Evolutionary conservation across 768 basidiomycete genomes (phyloP), one percentile per base, ranked within the genome.

Genomic region (Lactarius hatsudake): DNA sequence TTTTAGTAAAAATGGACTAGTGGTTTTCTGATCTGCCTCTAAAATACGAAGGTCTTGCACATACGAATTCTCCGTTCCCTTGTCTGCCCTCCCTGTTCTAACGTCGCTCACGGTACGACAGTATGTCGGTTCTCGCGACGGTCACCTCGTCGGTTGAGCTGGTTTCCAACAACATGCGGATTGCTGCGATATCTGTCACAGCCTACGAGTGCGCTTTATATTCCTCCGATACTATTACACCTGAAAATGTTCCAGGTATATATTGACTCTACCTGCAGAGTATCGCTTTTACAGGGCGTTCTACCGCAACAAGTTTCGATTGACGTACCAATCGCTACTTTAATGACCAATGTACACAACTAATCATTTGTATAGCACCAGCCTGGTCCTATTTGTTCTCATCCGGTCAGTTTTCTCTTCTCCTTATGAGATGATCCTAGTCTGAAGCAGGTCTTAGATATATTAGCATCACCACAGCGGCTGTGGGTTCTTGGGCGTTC

Each of bases 401-500:
- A 53, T 61, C 59, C 51, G 62, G 67, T 65, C 17, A 36, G 57
- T 34, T 13, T 10, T 36, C 5, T 1, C 20, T 34, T 26, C 8
- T 69, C 48, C 20, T 34, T 42, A 12, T 26, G 51, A 53, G 26
- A 12, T 13, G 20, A 17, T 34, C 53, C 18, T 30, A 42, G 40
- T 53, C 32, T 45, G 34, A 55, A 40, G 18, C 17, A 15, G n/a
- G 34, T 28, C 54, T 20, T 69, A 83, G 83, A 53, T 74, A 77
- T 63, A 73, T 76, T 43, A 85, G 83, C 72, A 76, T 86, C 34
- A 18, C 77, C 6, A 79, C 79, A 54, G 77, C 86, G 65, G 75
- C 78, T 9, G 65, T 87, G 61, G 83, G 83, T 71, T 86, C 81
- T 72, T 80, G 83, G 69, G 86, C 84, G 23, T 87, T 84, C 72